A percentile compares a stretch with the other conserved stretches of the same genome.
These are phyloP conservation scores for Mallotus repandus DNA, from an alignment of 441 rosid genomes.

Conservation along the genomic window DNA sequence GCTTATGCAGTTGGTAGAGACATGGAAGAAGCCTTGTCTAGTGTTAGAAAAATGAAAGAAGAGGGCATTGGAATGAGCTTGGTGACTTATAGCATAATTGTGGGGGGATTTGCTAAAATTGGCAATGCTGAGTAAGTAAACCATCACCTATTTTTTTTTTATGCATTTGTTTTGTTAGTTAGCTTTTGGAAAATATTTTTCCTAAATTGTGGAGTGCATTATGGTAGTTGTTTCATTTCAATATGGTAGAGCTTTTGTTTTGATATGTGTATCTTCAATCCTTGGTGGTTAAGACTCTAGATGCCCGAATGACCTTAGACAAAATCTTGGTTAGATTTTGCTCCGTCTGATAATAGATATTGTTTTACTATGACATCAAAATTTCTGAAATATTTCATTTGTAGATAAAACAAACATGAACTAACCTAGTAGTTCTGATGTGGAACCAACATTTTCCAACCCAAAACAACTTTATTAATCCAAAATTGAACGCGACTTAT, in stretches of 20 bases:
- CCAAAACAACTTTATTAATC: no score
- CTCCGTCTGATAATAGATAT: background rate
- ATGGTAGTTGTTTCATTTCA: slow-evolving; percentile 4
- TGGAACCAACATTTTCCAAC: no score
- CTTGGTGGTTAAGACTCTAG: background rate
- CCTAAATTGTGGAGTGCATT: background rate
- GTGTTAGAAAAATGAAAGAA: slow-evolving; percentile 94
- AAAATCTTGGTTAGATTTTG: background rate
- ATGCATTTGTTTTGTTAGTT: background rate
- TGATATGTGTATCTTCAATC: background rate
- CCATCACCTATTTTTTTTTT: slow-evolving; percentile 1
- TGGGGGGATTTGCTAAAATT: slow-evolving; percentile 83
- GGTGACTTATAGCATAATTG: slow-evolving; percentile 80
- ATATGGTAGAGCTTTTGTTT: background rate
- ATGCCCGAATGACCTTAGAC: background rate
- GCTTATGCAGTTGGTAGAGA: slow-evolving; percentile 98
- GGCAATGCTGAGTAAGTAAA: slow-evolving; percentile 76
- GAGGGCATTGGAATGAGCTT: slow-evolving; percentile 83
- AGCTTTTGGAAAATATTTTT: background rate
- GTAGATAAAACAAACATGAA: background rate
- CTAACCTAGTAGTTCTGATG: background rate
- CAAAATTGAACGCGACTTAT: no score
- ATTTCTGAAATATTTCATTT: background rate
- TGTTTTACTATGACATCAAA: background rate
- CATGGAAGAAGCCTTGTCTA: slow-evolving; percentile 93